Conservation (phyloP, 768 basidiomycete species). For the Boletus subparvulus region DNA sequence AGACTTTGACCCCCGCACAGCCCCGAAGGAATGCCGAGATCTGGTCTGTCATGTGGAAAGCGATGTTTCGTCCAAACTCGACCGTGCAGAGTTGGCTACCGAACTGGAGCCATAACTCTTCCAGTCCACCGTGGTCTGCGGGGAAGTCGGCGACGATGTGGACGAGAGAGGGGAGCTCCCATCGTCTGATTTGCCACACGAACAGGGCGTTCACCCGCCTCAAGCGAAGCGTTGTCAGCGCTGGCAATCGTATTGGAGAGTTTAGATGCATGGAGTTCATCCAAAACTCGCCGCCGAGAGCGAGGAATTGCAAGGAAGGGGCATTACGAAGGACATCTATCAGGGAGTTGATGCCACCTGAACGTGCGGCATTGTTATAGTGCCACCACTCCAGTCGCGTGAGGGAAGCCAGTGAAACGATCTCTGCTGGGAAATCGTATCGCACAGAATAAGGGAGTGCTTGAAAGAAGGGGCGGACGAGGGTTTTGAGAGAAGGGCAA, state of each 20-base stretch:
- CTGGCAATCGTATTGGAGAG: slow-evolving; percentile 39
- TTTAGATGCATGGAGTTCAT: slow-evolving; percentile 20
- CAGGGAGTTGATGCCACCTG: slow-evolving; percentile 67
- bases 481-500: slow-evolving; percentile 53
- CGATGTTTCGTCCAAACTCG: slow-evolving; percentile 58
- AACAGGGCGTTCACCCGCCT: slow-evolving; percentile 49
- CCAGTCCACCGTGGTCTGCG: slow-evolving; percentile 36
- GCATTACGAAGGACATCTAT: slow-evolving; percentile 48
- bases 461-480: slow-evolving; percentile 46
- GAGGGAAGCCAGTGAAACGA: slow-evolving; percentile 47
- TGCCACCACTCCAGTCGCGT: slow-evolving; percentile 73
- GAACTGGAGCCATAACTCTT: slow-evolving; percentile 48
- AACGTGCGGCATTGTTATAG: slow-evolving; percentile 50
- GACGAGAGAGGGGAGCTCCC: slow-evolving; percentile 54
- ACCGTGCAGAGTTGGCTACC: slow-evolving; percentile 51
- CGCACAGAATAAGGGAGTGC: slow-evolving; percentile 30
- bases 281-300: slow-evolving; percentile 48
- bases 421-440: slow-evolving; percentile 55
- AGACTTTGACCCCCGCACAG: slow-evolving; percentile 45
- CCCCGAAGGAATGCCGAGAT: slow-evolving; percentile 45
- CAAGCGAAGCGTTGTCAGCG: slow-evolving; percentile 55
- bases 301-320: slow-evolving; percentile 58
- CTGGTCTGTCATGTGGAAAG: slow-evolving; percentile 51
- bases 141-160: slow-evolving; percentile 54
- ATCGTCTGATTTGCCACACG: slow-evolving; percentile 46